A percentile compares a stretch with the other conserved stretches of the same genome.
Evolutionary conservation across 257 asterid species (phyloP).

Genomic region (Solanum bukasovii): DNA sequence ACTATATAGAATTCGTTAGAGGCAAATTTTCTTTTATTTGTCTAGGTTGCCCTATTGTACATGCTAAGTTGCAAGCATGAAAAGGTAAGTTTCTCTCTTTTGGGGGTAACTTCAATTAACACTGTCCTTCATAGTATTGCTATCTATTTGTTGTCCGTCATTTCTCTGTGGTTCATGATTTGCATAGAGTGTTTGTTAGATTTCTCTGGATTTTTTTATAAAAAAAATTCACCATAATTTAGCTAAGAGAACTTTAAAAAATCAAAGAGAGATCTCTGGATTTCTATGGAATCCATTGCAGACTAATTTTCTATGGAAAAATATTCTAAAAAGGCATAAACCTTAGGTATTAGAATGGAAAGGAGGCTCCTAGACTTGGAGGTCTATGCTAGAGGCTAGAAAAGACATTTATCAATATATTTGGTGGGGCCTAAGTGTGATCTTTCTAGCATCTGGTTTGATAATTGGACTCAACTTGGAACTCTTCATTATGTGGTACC

Average conservation of each 20-base stretch:
- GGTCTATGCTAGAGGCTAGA: neutral
- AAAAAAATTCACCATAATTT: no score
- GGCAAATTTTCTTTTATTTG: neutral
- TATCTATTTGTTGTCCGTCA: no score
- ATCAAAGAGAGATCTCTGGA: no score
- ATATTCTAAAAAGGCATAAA: neutral
- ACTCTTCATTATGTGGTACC: neutral
- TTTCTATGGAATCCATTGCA: no score
- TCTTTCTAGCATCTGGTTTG: neutral
- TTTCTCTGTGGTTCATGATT: no score
- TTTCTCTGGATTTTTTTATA: no score
- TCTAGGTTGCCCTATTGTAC: neutral
- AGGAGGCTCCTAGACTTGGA: neutral
- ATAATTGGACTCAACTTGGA: neutral
- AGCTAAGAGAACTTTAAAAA: no score
- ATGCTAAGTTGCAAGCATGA: neutral
- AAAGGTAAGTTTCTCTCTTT: neutral
- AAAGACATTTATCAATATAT: neutral
- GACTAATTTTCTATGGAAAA: neutral
- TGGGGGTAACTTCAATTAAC: no score
- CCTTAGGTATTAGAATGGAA: neutral
- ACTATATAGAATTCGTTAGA: neutral
- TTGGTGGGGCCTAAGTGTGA: neutral
- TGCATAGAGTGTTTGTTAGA: neutral
- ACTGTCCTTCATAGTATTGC: no score